phyloP scores from a whole-genome alignment of 1,139 yeast genomes.

The Protomyces inouyei region DNA sequence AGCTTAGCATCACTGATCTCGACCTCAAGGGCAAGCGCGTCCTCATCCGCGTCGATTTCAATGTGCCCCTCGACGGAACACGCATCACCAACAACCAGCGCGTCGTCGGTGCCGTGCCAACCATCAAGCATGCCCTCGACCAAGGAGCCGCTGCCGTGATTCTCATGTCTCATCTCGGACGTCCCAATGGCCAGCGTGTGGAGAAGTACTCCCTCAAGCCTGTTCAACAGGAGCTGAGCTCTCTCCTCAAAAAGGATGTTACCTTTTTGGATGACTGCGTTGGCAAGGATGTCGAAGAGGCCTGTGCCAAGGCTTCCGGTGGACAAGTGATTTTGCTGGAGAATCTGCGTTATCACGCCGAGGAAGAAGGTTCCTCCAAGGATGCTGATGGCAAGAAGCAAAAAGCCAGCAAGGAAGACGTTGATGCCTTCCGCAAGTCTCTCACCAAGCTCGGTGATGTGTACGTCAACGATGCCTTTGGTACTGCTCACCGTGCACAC shows the following conservation, averaged over 20 bases:
- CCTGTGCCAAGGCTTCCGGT: constrained; percentile 60
- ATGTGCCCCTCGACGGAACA: constrained; percentile 93
- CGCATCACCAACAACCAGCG: constrained; percentile 98
- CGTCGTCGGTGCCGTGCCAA: constrained; percentile 96
- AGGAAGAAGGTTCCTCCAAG: constrained; percentile 92
- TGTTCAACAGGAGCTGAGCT: constrained; percentile 77
- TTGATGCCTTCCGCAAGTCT: constrained; percentile 76
- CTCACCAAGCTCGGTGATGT: constrained; percentile 90
- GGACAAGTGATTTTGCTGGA: constrained; percentile 72
- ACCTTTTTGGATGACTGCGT: constrained; percentile 81
- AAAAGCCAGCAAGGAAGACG: constrained; percentile 80
- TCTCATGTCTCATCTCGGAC: constrained; percentile 93
- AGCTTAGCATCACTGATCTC: constrained; percentile 86
- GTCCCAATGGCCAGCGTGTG: constrained; percentile 88
- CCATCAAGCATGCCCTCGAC: constrained; percentile 86
- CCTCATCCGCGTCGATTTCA: constrained; percentile 81
- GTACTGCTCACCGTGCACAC: constrained; percentile 99
- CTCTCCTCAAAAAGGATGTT: constrained; percentile 64
- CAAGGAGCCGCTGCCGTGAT: constrained; percentile 78
- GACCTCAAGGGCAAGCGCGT: constrained; percentile 80
- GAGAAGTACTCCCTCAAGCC: constrained; percentile 87
- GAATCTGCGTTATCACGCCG: constrained; percentile 94
- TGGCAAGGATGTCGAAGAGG: constrained; percentile 75
- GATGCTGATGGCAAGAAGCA: constrained; percentile 73
- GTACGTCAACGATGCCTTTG: constrained; percentile 94